Base-by-base conservation (phyloP, 495 filamentous ascomycete genomes). In the Penicillium longicatenatum region DNA sequence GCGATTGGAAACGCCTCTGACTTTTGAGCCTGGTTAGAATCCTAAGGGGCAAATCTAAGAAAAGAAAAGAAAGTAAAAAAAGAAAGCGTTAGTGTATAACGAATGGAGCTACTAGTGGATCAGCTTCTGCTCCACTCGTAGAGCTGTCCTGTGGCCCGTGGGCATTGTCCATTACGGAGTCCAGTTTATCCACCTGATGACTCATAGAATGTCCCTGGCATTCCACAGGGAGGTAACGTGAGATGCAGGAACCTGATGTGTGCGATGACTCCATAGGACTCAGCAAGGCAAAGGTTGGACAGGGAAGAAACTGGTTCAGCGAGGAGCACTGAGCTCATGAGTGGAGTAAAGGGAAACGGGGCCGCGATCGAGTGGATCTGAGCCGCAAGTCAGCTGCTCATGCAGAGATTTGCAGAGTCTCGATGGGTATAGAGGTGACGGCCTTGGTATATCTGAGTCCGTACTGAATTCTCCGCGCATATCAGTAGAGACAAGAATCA, bases 361-460 rank as follows among this genome's bases (percentile, higher is more conserved):
- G 57, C 61, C 54, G 57, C 58, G 53, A 60, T 61, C 54, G 44
- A 49, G 62, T 64, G 61, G 57, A 64, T 53, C 57, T n/a, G 57
- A 64, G 61, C 61, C 61, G 54, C 62, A 60, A 57, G 64, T 67
- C 66, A 69, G 66, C 64, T 69, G 64, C 55, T 14, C 60, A 58
- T 52, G 66, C 59, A 69, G 63, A 69, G 55, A 65, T 64, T 67
- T 55, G 44, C 17, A 48, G 44, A 29, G n/a, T n/a, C n/a, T n/a
- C n/a, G n/a, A n/a, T n/a, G n/a, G n/a, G n/a, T n/a, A n/a, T n/a
- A n/a, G n/a, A n/a, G n/a, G n/a, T n/a, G n/a, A n/a, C n/a, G n/a
- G n/a, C n/a, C n/a, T n/a, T n/a, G n/a, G n/a, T n/a, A n/a, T n/a
- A n/a, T n/a, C n/a, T n/a, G n/a, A n/a, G n/a, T n/a, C n/a, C n/a